These are phyloP conservation scores for Pulicaria dysenterica DNA, from an alignment of 129 eudicot species.

Conservation along the genomic window DNA sequence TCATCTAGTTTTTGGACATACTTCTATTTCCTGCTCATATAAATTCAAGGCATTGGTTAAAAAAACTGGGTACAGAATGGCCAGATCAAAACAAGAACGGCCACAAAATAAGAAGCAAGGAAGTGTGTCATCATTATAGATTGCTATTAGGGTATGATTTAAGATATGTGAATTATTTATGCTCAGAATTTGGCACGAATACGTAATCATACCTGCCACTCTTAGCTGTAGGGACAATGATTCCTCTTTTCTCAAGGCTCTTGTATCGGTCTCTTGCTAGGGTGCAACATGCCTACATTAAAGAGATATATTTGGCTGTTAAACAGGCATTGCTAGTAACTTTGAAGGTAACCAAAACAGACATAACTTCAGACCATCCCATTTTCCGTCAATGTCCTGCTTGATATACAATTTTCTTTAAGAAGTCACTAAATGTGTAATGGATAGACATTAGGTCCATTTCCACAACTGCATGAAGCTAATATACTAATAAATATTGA, in stretches of 20 bases:
- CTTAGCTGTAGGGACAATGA: conserved; percentile 79
- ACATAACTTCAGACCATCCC: too few species aligned
- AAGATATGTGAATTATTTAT: neutral
- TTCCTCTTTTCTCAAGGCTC: conserved; percentile 95
- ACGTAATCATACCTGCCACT: conserved; percentile 55
- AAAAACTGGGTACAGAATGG: neutral
- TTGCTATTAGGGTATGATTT: neutral
- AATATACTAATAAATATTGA: neutral
- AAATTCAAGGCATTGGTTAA: neutral
- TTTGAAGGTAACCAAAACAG: too few species aligned
- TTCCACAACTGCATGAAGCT: too few species aligned
- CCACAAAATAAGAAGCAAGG: neutral
- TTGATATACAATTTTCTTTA: too few species aligned
- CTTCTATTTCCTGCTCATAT: conserved; percentile 32
- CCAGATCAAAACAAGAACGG: neutral
- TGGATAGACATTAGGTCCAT: too few species aligned
- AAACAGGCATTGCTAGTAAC: neutral
- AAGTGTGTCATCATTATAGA: neutral
- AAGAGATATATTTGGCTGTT: neutral
- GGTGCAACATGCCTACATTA: conserved; percentile 76
- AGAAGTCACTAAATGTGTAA: too few species aligned
- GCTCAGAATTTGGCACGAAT: neutral
- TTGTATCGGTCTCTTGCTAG: conserved; percentile 87
- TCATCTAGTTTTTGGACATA: conserved; percentile 2
- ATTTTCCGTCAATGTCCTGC: too few species aligned